Evolutionary conservation across 768 basidiomycete species (phyloP), one percentile per base, ranked within the genome.

Genomic region (Hericium rajendrae): DNA sequence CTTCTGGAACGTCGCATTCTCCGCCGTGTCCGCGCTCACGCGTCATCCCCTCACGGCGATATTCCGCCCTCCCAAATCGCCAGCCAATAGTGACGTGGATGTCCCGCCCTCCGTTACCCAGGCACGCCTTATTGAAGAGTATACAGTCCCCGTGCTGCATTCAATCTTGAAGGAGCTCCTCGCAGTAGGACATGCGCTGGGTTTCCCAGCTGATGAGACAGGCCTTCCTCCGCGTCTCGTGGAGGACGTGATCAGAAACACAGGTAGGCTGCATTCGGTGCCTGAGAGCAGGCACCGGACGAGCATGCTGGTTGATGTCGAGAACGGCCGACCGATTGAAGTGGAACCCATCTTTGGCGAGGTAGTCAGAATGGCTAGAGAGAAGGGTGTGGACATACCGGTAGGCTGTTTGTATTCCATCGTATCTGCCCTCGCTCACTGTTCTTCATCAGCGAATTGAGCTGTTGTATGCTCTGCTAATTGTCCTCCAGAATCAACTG

Each of bases 311-410:
- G 71, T 85, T 4, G 84, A 86, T 64, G 71, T 72, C 20, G 72
- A 78, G 63, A 75, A 71, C 51, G 78, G 76, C 2, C 72, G 72
- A 54, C 83, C 85, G 40, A 78, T 85, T 58, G 85, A 87, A 69
- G 78, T 86, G 1, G 85, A 86, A 65, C 82, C 78, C 12, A 82
- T 86, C 43, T 58, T 86, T 4, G 85, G 86, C 0, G 78, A 83
- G 58, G 77, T 84, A 2, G 78, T 84, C 20, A 68, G 79, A 46
- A 71, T 81, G 70, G 83, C 78, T 0, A 73, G 69, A 61, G 70
- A 73, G 51, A 64, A 66, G 22, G 70, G 71, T 9, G 74, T 84
- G 4, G 66, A 72, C 12, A 66, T 81, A 38, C 82, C 82, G 32
- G 83, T 83, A 62, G 6, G 32, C 32, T 70, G 78, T 68, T n/a